Conservation (phyloP, 2,329 filamentous ascomycete species). For the Coniochaeta sp. region DNA sequence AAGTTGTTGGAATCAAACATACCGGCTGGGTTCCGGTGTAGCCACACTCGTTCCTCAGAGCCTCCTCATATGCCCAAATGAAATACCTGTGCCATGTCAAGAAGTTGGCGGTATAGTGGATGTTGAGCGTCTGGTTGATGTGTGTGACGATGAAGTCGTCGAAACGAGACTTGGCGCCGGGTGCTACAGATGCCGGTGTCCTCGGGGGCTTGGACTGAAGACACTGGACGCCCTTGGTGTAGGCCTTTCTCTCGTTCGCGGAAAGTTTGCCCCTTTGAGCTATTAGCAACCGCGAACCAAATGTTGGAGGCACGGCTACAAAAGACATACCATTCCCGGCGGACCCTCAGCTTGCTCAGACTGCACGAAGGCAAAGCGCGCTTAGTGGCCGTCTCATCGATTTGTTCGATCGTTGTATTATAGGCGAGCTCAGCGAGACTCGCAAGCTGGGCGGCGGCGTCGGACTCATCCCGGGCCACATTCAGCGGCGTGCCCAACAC, state of each 20-base stretch:
- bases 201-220: slow-evolving; percentile 29
- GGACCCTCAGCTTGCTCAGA: slow-evolving; percentile 6
- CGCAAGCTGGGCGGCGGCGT: slow-evolving; percentile 5
- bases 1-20: slow-evolving; percentile 5
- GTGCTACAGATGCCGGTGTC: slow-evolving; percentile 23
- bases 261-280: slow-evolving; percentile 16
- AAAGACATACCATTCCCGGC: slow-evolving; percentile 6
- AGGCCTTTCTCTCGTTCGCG: slow-evolving; percentile 22
- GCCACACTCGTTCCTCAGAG: slow-evolving; percentile 24
- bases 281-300: not conserved
- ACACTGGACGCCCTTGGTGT: slow-evolving; percentile 38
- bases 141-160: slow-evolving; percentile 45
- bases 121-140: slow-evolving; percentile 35
- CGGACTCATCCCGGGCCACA: not conserved
- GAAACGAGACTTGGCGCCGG: slow-evolving; percentile 36
- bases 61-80: slow-evolving; percentile 20
- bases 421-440: slow-evolving; percentile 12
- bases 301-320: not conserved
- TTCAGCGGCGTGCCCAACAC: not conserved
- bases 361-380: not conserved
- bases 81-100: slow-evolving; percentile 23
- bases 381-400: slow-evolving; percentile 7
- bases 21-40: slow-evolving; percentile 32
- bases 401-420: slow-evolving; percentile 15
- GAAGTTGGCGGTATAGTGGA: slow-evolving; percentile 32